Evolutionary conservation across 2,329 filamentous ascomycete genomes (phyloP).

Genomic region (Trichothecium sympodiale): DNA sequence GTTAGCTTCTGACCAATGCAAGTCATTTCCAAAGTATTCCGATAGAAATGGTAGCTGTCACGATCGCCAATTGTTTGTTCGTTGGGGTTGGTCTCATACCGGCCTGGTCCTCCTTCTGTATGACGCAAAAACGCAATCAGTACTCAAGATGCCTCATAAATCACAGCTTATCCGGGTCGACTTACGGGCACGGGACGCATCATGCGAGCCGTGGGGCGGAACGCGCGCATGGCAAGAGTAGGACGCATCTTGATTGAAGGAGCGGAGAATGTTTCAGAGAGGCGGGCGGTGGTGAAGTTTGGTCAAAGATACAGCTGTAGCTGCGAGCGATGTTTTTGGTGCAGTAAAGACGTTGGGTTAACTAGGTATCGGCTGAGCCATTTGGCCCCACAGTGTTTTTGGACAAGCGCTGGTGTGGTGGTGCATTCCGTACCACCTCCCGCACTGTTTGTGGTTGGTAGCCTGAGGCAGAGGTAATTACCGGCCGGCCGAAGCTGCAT

Average conservation of each 20-base stretch:
- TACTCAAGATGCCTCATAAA: slow-evolving; percentile 2
- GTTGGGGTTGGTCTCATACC: slow-evolving; percentile 38
- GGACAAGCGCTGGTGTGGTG: neutral
- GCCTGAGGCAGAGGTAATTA: slow-evolving; percentile 27
- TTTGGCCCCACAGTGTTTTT: no score
- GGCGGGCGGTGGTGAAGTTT: no score
- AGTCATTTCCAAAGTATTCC: slow-evolving; percentile 11
- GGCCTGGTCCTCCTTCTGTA: slow-evolving; percentile 55
- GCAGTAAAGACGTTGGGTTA: slow-evolving; percentile 7
- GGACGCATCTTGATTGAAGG: slow-evolving; percentile 46
- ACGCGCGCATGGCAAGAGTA: slow-evolving; percentile 55
- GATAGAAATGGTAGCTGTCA: slow-evolving; percentile 3
- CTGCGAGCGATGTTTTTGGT: slow-evolving; percentile 10
- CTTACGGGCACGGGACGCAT: slow-evolving; percentile 63
- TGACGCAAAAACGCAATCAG: slow-evolving; percentile 7
- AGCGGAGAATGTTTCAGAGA: slow-evolving; percentile 7
- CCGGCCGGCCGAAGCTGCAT: slow-evolving; percentile 11
- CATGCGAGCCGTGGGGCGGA: slow-evolving; percentile 54
- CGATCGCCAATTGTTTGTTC: slow-evolving; percentile 5
- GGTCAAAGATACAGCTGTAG: neutral
- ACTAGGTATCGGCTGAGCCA: neutral
- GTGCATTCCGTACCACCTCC: neutral
- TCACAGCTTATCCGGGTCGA: slow-evolving; percentile 10
- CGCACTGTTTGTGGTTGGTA: slow-evolving; percentile 17
- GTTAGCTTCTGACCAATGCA: neutral